Evolutionary conservation across 202 grass and related monocot species (phyloP).

Genomic region (Zoysia matrella): DNA sequence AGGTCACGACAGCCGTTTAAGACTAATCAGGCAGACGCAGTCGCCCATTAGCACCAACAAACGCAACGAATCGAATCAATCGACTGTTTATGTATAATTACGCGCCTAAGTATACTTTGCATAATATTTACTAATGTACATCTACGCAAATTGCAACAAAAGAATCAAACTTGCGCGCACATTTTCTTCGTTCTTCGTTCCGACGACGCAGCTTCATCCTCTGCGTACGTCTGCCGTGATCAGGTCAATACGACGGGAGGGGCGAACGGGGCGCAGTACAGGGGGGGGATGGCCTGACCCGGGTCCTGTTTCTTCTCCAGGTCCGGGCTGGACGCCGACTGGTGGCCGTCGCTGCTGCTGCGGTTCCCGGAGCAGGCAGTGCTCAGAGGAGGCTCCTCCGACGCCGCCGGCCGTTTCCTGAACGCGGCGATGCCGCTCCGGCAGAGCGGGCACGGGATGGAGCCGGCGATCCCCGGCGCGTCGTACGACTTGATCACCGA

Average conservation of each 20-base stretch:
- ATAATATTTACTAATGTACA: too few species aligned
- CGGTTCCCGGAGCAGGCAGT: not conserved
- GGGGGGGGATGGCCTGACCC: constrained; percentile 38
- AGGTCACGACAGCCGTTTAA: too few species aligned
- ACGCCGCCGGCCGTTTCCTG: constrained; percentile 40
- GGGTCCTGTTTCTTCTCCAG: constrained; percentile 10
- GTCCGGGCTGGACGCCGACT: constrained; percentile 11
- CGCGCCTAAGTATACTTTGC: too few species aligned
- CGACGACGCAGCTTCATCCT: too few species aligned
- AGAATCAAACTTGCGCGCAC: too few species aligned
- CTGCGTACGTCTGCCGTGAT: not conserved
- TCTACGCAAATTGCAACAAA: too few species aligned
- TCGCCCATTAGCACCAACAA: too few species aligned
- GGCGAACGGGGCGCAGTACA: constrained; percentile 43
- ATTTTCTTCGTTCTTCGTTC: too few species aligned
- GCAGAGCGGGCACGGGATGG: constrained; percentile 93
- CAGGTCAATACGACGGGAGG: constrained; percentile 32
- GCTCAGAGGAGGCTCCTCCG: constrained; percentile 2
- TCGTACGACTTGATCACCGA: constrained; percentile 73
- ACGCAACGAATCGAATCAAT: too few species aligned
- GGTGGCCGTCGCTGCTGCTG: not conserved
- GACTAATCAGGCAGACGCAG: too few species aligned
- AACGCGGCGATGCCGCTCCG: constrained; percentile 75
- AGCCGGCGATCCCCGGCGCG: constrained; percentile 50
- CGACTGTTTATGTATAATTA: too few species aligned